Conservation (phyloP, 148 eudicot species). For the Chenopodium quinoa region DNA sequence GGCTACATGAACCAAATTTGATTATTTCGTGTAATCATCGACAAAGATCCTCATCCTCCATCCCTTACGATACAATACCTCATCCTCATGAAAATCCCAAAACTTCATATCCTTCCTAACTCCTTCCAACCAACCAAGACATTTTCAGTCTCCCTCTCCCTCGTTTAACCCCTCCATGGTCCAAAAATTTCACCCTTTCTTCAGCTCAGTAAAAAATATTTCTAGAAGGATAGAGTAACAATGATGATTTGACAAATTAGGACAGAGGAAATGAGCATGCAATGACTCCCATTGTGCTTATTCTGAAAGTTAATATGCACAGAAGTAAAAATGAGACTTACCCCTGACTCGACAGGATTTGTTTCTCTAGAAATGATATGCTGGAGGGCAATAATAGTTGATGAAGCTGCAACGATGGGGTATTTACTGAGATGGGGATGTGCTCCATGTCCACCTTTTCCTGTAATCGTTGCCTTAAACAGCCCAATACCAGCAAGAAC, state of each 20-base stretch:
- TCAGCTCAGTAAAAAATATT: background rate
- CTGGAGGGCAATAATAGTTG: slow-evolving; percentile 52
- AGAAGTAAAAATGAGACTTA: slow-evolving; percentile 14
- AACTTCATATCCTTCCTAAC: too few species aligned
- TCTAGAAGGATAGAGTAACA: background rate
- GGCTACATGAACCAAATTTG: too few species aligned
- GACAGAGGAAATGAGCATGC: background rate
- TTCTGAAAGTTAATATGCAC: background rate
- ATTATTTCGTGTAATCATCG: too few species aligned
- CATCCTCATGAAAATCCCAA: too few species aligned
- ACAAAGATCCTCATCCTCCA: too few species aligned
- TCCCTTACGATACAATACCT: too few species aligned
- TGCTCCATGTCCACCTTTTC: slow-evolving; percentile 66
- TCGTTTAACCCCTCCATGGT: too few species aligned
- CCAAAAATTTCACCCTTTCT: background rate
- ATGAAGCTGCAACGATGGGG: slow-evolving; percentile 57
- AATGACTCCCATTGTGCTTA: background rate
- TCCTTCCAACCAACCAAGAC: too few species aligned
- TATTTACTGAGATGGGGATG: slow-evolving; percentile 59
- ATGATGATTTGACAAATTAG: background rate
- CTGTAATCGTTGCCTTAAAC: slow-evolving; percentile 50
- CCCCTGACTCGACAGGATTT: slow-evolving; percentile 65
- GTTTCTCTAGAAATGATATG: slow-evolving; percentile 70
- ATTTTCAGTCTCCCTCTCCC: too few species aligned
- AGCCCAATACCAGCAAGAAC: slow-evolving; percentile 59